Conservation (phyloP, 495 filamentous ascomycete species). For the Penicillium herquei region DNA sequence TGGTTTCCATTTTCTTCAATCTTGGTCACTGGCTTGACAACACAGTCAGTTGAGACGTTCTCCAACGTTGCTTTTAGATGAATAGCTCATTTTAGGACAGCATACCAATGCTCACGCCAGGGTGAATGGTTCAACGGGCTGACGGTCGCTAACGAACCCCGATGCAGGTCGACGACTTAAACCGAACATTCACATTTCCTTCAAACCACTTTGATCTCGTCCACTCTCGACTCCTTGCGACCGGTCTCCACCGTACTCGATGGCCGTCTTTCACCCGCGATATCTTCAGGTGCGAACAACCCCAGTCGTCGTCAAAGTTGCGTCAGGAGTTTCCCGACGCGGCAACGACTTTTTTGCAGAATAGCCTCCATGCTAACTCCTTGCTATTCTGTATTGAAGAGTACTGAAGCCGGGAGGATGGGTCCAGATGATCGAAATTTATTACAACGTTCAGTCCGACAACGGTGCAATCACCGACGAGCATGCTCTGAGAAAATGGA, state of each 20-base stretch:
- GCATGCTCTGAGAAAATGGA: conserved; percentile 74
- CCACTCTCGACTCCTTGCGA: conserved; percentile 76
- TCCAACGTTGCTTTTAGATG: neutral
- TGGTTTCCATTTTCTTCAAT: conserved; percentile 2
- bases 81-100: neutral
- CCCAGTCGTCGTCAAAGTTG: neutral
- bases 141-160: conserved; percentile 26
- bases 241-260: conserved; percentile 71
- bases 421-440: conserved; percentile 89
- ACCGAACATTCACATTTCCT: conserved; percentile 71
- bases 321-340: neutral
- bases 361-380: neutral
- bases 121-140: neutral
- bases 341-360: no score
- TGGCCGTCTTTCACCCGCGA: conserved; percentile 82
- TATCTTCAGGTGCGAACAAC: conserved; percentile 55
- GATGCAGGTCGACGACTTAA: conserved; percentile 70
- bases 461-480: conserved; percentile 74
- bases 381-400: conserved; percentile 24
- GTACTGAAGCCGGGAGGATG: conserved; percentile 72
- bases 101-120: no score
- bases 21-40: no score
- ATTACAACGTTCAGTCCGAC: conserved; percentile 85
- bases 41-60: neutral
- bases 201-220: conserved; percentile 84